Evolutionary conservation across 768 basidiomycete genomes (phyloP).

Genomic region (Phlegmacium glaucopus): DNA sequence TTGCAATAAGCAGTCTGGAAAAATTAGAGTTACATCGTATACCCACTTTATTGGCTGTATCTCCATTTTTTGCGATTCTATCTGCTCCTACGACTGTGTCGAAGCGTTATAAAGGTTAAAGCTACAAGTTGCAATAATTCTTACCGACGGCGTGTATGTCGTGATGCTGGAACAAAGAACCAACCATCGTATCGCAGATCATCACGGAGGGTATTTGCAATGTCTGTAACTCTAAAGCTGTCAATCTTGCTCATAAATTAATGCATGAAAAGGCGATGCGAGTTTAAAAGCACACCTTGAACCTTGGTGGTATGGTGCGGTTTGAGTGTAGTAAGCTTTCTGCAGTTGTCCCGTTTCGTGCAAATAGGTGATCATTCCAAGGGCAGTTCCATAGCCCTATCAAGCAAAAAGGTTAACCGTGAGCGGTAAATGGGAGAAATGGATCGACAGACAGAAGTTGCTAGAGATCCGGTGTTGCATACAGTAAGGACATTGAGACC

Average conservation of each 20-base stretch:
- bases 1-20: neutral
- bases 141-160: slow-evolving; percentile 77
- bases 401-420: slow-evolving; percentile 1
- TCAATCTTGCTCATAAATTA: slow-evolving; percentile 50
- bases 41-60: slow-evolving; percentile 88
- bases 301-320: slow-evolving; percentile 93
- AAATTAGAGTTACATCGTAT: neutral
- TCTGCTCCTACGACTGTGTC: slow-evolving; percentile 78
- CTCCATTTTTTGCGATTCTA: slow-evolving; percentile 87
- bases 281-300: slow-evolving; percentile 47
- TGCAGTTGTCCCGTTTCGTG: slow-evolving; percentile 74
- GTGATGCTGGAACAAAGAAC: slow-evolving; percentile 88
- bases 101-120: slow-evolving; percentile 1
- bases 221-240: slow-evolving; percentile 84
- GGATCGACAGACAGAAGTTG: slow-evolving; percentile 70
- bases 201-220: slow-evolving; percentile 84
- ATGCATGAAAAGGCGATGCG: neutral
- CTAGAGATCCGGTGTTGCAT: slow-evolving; percentile 96
- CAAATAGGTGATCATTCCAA: slow-evolving; percentile 90
- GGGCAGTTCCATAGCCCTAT: slow-evolving; percentile 92
- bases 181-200: slow-evolving; percentile 98
- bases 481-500: slow-evolving; percentile 85
- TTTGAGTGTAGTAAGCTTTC: slow-evolving; percentile 90
- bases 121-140: neutral
- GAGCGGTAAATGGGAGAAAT: neutral